Conservation (phyloP, 805 yeast species). For the Saccharomycopsis sp. region DNA sequence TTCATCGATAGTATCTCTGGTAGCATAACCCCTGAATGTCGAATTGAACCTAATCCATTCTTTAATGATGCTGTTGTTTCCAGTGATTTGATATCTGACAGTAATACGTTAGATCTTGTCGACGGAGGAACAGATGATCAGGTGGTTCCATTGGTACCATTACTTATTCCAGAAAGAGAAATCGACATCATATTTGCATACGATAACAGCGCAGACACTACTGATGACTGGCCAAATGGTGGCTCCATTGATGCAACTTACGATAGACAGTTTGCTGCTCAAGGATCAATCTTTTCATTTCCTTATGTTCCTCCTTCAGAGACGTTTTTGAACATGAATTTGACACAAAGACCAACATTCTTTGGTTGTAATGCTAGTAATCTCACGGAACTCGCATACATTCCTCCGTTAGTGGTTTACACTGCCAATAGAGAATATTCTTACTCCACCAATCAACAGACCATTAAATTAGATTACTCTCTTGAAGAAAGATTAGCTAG, state of each 20-base stretch:
- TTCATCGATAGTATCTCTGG: no score
- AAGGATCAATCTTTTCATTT: constrained; percentile 31
- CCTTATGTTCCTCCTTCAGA: constrained; percentile 55
- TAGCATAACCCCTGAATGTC: no score
- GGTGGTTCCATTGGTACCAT: constrained; percentile 49
- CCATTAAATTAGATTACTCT: constrained; percentile 56
- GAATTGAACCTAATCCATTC: constrained; percentile 71
- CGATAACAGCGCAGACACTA: constrained; percentile 60
- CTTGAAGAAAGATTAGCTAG: constrained; percentile 49
- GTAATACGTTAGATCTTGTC: constrained; percentile 29
- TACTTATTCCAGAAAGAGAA: constrained; percentile 45
- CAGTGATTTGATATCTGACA: no score
- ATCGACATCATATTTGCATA: constrained; percentile 50
- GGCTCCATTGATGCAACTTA: constrained; percentile 50
- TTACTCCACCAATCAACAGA: constrained; percentile 60
- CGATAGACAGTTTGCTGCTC: constrained; percentile 46
- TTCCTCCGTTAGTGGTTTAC: constrained; percentile 71
- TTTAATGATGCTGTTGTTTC: constrained; percentile 33
- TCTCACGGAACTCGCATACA: constrained; percentile 29
- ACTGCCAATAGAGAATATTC: constrained; percentile 66
- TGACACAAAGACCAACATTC: constrained; percentile 56
- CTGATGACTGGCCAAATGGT: constrained; percentile 59
- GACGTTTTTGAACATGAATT: constrained; percentile 41
- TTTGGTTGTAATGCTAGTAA: constrained; percentile 64
- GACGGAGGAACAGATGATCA: constrained; percentile 62